Evolutionary conservation across 768 basidiomycete genomes (phyloP), one percentile per base, ranked within the genome.

Genomic region (Amanita rimosa): DNA sequence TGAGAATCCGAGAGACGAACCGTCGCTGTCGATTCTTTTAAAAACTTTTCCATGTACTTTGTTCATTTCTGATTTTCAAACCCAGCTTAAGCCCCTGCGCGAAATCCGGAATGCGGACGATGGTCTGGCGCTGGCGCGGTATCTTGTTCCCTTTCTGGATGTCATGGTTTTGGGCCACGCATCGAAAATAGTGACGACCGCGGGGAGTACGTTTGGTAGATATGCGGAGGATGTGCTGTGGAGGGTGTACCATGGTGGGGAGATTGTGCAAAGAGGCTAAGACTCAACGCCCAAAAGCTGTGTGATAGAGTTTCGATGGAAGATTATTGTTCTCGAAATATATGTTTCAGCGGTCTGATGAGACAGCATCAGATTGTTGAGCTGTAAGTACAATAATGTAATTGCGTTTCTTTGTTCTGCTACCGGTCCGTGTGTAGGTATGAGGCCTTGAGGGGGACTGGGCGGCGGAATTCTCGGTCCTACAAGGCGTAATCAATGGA

Each of bases 161-260:
- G 84, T 81, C 5, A 68, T 86, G 65, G 74, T 92, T 26, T 74
- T 78, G 13, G 75, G 76, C 2, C 70, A 70, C 46, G 82, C 79
- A 0, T 63, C 69, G 60, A 64, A 57, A 13, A 72, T 86, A 26
- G 75, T 81, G 0, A 85, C 83, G 1, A 91, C 86, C 10, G 74
- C 78, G 47, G 74, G 75, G 48, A 88, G 85, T 56, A 89, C 88
- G 26, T 90, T 87, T 55, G 84, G 83, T 60, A 64, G 68, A 46
- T 91, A 80, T 53, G 73, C 85, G 16, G 64, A 69, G 49, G 81
- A 85, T 50, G 75, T 85, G 21, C 57, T 89, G 53, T 85, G 84
- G 81, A 67, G 73, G 57, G 69, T 60, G 44, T 73, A 75, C 60
- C 80, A 80, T 55, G 71, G 70, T 0, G 64, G 67, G 56, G 64